A percentile compares a stretch with the other conserved stretches of the same genome.
Conservation (phyloP, 2,329 filamentous ascomycete genomes). For the Didymella keratinophila region DNA sequence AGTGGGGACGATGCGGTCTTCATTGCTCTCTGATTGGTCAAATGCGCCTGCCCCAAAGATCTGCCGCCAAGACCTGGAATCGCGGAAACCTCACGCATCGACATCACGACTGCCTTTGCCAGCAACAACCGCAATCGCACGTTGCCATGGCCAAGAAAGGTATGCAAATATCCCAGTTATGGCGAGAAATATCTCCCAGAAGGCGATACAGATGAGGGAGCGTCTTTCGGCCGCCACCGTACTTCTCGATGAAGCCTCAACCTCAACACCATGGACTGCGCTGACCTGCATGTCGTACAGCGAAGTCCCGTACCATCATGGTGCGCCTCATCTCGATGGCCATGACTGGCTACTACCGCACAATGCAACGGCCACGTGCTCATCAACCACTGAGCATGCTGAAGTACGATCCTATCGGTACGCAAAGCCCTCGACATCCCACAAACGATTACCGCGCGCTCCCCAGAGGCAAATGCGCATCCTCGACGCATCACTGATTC, state of each 20-base stretch:
- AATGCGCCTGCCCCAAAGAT: conserved; percentile 21
- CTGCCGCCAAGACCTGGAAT: conserved; percentile 26
- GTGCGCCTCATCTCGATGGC: conserved; percentile 98
- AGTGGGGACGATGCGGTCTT: conserved; percentile 16
- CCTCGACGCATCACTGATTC: too few relatives aligned
- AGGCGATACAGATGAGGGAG: background rate
- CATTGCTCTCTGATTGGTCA: conserved; percentile 31
- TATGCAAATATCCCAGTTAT: conserved; percentile 13
- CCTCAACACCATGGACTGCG: conserved; percentile 1
- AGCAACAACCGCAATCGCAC: conserved; percentile 19
- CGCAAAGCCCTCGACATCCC: conserved; percentile 30
- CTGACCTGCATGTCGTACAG: conserved; percentile 57
- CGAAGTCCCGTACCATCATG: conserved; percentile 88
- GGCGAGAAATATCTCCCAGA: background rate
- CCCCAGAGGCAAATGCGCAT: background rate
- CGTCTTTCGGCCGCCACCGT: background rate
- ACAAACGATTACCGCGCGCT: background rate
- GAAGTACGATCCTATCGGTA: conserved; percentile 98
- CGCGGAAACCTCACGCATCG: conserved; percentile 31
- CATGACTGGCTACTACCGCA: conserved; percentile 97
- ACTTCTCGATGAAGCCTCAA: too few relatives aligned
- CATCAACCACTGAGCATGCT: conserved; percentile 92
- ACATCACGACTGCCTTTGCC: conserved; percentile 25
- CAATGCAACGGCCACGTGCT: conserved; percentile 80
- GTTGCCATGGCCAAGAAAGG: conserved; percentile 49